Conservation (phyloP, 2,329 filamentous ascomycete species). For the Calonectria honghensis region DNA sequence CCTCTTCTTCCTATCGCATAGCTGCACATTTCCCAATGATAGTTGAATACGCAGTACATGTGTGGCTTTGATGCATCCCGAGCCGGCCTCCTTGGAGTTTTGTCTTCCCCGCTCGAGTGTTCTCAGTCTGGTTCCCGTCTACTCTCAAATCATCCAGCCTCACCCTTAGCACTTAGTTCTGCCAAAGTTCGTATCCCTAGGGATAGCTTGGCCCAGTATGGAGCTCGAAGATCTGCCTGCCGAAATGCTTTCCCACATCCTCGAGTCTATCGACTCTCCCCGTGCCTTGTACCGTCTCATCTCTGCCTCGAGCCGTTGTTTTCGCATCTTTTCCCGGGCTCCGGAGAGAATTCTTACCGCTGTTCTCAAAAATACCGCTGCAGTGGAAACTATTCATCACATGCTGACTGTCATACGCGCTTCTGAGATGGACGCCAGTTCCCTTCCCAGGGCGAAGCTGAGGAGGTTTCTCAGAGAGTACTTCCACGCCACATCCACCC, state of each 20-base stretch:
- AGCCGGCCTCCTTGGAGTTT: neutral
- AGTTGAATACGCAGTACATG: neutral
- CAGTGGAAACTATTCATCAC: neutral
- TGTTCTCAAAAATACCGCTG: neutral
- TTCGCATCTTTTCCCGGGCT: neutral
- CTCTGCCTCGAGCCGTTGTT: neutral
- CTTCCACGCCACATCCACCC: neutral
- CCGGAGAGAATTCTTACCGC: neutral
- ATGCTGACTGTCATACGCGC: neutral
- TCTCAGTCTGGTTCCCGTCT: neutral
- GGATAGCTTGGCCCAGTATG: neutral
- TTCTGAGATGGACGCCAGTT: neutral
- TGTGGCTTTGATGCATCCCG: neutral
- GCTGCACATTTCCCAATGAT: neutral
- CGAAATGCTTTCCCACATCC: neutral
- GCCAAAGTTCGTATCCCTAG: neutral
- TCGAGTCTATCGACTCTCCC: neutral
- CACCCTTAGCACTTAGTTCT: neutral
- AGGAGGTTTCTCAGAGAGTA: neutral
- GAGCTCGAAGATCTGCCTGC: neutral
- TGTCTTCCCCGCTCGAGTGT: neutral
- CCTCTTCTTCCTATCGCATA: slow-evolving; percentile 3
- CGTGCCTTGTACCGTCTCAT: slow-evolving; percentile 1
- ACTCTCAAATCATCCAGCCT: neutral
- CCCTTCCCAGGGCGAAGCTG: neutral